A percentile compares a stretch with the other conserved stretches of the same genome.
Evolutionary conservation across 176 grass and related monocot genomes (phyloP).

Genomic region (Dactylis glomerata): DNA sequence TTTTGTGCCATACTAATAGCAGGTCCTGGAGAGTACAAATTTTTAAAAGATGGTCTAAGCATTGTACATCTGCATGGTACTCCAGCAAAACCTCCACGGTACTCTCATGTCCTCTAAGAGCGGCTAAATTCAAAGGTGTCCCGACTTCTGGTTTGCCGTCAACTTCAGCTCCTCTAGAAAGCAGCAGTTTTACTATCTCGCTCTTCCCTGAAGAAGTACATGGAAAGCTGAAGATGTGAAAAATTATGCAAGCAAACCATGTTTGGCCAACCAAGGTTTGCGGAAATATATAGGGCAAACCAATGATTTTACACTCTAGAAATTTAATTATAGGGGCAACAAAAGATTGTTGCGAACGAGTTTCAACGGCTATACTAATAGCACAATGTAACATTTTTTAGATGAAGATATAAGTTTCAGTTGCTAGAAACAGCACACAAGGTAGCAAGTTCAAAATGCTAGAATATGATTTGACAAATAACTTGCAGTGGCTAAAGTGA

Average conservation of each 20-base stretch:
- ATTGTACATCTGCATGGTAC: slow-evolving; percentile 4
- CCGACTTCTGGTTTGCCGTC: neutral
- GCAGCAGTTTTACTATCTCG: slow-evolving; percentile 24
- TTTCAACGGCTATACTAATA: neutral
- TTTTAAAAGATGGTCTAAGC: neutral
- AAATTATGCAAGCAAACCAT: neutral
- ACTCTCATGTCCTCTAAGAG: neutral
- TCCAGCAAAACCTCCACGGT: neutral
- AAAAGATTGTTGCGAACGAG: neutral
- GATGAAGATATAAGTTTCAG: too few species aligned
- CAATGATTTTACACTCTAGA: neutral
- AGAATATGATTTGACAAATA: neutral
- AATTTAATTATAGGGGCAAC: neutral
- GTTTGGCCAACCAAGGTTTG: neutral
- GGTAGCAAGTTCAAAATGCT: neutral
- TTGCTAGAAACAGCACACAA: too few species aligned
- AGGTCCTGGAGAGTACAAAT: neutral
- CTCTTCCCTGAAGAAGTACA: slow-evolving; percentile 20
- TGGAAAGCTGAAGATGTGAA: neutral
- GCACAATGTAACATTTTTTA: neutral
- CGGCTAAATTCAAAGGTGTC: slow-evolving; percentile 17
- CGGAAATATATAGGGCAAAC: neutral
- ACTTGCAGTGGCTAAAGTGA: neutral
- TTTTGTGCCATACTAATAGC: neutral
- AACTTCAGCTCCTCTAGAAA: slow-evolving; percentile 26